Evolutionary conservation across 2,329 filamentous ascomycete species (phyloP), one percentile per base, ranked within the genome.

Genomic region (Falciphora oryzae): DNA sequence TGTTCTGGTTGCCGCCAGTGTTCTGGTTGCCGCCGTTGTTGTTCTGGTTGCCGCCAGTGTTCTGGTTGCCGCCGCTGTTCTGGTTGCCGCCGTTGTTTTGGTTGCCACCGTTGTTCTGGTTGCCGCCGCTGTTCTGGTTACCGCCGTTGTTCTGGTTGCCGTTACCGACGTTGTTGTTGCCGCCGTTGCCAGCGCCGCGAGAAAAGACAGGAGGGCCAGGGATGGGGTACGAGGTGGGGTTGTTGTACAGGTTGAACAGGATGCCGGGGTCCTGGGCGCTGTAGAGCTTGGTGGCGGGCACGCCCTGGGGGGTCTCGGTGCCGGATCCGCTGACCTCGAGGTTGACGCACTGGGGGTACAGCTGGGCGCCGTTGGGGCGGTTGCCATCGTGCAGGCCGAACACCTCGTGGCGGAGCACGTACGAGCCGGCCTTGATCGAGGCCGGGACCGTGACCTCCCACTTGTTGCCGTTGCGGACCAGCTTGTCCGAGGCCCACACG

Each of bases 381-480:
- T 69, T 69, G 5, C 77, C 78, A 13, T 74, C 71, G 66, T 81
- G 79, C 28, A 81, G 72, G 18, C 78, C 79, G 60, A 81, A 76
- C 31, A 75, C 74, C 69, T 81, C 79, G 29, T 78, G 77, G 44
- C 79, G 73, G 29, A 81, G 71, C n/a, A 81, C 74, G 66, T 81
- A 74, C 62, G 72, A 70, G 59, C 72, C 72, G n/a, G 67, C 60
- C 0, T 67, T 66, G 13, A 73, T 62, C 57, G 66, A 65, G 5
- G 63, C 58, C 53, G 70, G 70, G 56, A 73, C 69, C 60, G 65
- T 65, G 62, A 75, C 70, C 65, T 73, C 67, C 71, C 79, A 82
- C 66, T 75, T 80, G 73, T 80, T 79, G 74, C 82, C 82, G 70
- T 80, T 79, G 63, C 74, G 71, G 69, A 82, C 81, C 67, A 85